Base-by-base conservation (phyloP, 257 asterid genomes). In the Datura wrightii region DNA sequence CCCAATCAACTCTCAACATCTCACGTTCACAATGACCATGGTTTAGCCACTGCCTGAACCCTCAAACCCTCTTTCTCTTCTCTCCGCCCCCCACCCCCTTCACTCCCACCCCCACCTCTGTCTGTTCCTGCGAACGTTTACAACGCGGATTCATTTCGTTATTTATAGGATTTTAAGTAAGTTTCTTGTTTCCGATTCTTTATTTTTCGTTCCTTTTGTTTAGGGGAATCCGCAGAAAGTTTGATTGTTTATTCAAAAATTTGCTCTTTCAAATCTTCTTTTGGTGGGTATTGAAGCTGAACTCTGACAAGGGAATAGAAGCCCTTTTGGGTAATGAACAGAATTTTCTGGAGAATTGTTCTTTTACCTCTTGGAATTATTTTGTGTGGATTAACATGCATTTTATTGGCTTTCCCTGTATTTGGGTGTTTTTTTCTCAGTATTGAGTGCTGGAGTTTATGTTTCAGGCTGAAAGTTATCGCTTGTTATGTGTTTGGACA, bases 31-130 rank as follows among this genome's bases (percentile, higher is more conserved):
- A 15, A 62, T 48, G 55, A 5, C 79, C 86, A 42, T 53, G 63
- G 11, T 18, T 39, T 65, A 39, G 15, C 36, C 24, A 16, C 4
- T 52, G 11, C 66, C 80, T 79, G 84, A 84, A 84, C 87, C 84
- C 84, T 85, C 81, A 85, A 82, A 1, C 72, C 63, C 39, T 80
- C 59, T 65, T 76, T 84, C 80, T 53, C 87, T 34, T 78, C 69
- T 44, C 63, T 37, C 66, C 84, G 24, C 2, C 15, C 10, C 36
- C 54, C 5, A 37, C 8, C 1, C 13, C 59, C 41, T 6, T 24
- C 31, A 18, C 54, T 2, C 79, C 16, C 2, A 11, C 24, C 37
- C 80, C 13, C 6, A 50, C 10, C 8, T 66, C 31, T 78, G 82
- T 52, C 63, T 9, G 46, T 31, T 78, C 48, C 31, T 34, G 31